Evolutionary conservation across 176 grass and related monocot species (phyloP), one percentile per base, ranked within the genome.

Genomic region (Oryza longistaminata): DNA sequence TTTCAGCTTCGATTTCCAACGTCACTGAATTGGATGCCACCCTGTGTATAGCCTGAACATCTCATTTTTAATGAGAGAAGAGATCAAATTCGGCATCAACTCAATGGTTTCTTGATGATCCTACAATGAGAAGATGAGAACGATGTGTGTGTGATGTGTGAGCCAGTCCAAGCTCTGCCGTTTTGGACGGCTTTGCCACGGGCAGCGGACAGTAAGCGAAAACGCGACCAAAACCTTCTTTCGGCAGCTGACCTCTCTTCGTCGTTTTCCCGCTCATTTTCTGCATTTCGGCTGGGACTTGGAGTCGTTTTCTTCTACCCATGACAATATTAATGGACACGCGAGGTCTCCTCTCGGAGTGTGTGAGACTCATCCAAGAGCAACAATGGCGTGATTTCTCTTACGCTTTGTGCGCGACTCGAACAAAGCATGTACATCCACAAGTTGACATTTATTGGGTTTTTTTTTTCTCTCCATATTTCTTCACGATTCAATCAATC

Each of bases 381-480:
- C 53, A 69, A 70, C 9, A 14, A 78, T 78, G 60, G 74, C 78
- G 86, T 92, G 90, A 92, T 12, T 52, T 40, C 64, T 88, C 37
- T 92, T 82, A 91, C n/a, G 82, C 25, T 34, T 85, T 29, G 68
- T 35, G 26, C n/a, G 70, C 22, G 16, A 68, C 67, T 82, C 89
- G 75, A 74, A 80, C 85, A 25, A 25, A 44, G 49, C 89, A 80
- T 72, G 81, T 44, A 83, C 69, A 35, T 83, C 70, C 64, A 66
- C 70, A 69, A 12, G 48, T 45, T 26, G 4, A 71, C 81, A 84
- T 90, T 90, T 83, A 90, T 83, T 86, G 66, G 29, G 2, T 31
- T 24, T 21, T 79, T 79, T 17, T 75, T 37, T 60, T 1, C 8
- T 40, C 7, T 24, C 86, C 13, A 29, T 42, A 15, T 15, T 13